Base-by-base conservation (phyloP, 78 protist species). In the slime mould (Dictyostelium discoideum) region DNA sequence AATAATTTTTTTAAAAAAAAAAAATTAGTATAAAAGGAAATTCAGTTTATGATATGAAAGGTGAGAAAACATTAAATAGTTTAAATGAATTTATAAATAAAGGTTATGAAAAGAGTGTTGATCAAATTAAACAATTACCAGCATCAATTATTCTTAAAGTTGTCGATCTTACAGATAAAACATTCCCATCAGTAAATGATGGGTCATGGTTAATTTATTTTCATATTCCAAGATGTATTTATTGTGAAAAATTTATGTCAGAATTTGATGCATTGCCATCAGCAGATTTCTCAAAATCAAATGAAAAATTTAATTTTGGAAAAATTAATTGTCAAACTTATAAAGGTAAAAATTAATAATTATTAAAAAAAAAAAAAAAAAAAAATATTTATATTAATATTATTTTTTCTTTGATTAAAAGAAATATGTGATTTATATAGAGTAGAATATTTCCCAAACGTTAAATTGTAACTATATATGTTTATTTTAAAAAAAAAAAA, bases 171-270 rank as follows among this genome's bases (percentile, higher is more conserved):
- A 69, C 60, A 32, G 50, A 48, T 13, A 82, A 72, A 63, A 44
- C 82, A 16, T 44, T 40, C 13, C 54, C 54, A 37, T 32, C 40
- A 44, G 2, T 14, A 39, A 39, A 54, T 44, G 90, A 78, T 40
- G 85, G 67, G 11, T 39, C 54, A n/a, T 93, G 96, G 96, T 26
- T 98, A 63, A 87, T 98, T 44, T 96, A 86, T 32, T 96, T 98
- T 85, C 96, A 97, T 44, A 96, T 98, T 5, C 98, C 98, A 63
- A 60, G 89, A 92, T 96, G 97, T 86, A 85, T 83, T 16, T 92
- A 54, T 96, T 96, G 97, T 73, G 86, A 96, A 73, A 79, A 69
- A 32, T 92, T 84, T 46, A 73, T 86, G 18, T 94, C 97, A n/a
- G 60, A 13, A 13, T 96, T 81, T 73, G 98, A 98, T 32, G 72